phyloP scores from a whole-genome alignment of 2,329 filamentous ascomycete genomes.

The Pseudogymnoascus pannorum region DNA sequence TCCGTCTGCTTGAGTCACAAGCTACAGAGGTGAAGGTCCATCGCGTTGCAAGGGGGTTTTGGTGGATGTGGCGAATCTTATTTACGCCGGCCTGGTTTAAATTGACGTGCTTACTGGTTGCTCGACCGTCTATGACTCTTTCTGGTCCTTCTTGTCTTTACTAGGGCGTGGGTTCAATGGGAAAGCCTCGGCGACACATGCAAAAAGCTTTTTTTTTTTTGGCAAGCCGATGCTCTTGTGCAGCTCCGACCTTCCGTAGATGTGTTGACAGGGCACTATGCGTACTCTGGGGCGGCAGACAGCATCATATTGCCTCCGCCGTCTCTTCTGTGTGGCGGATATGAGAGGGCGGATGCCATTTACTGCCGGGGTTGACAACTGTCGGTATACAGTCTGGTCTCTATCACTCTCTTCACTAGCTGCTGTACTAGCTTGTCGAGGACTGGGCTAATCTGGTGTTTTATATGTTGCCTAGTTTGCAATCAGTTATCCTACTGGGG shows the following conservation, averaged over 20 bases:
- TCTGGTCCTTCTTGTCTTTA: neutral
- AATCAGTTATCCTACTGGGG: neutral
- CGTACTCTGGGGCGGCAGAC: neutral
- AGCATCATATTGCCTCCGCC: neutral
- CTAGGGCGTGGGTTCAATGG: neutral
- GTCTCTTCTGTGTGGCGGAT: neutral
- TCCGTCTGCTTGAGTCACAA: neutral
- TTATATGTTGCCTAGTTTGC: neutral
- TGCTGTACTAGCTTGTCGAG: neutral
- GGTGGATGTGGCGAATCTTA: neutral
- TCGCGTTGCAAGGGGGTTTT: neutral
- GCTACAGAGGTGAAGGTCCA: neutral
- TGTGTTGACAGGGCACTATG: neutral
- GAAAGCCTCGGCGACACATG: neutral
- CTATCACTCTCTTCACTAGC: neutral
- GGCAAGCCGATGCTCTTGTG: neutral
- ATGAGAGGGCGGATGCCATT: neutral
- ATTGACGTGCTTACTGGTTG: neutral
- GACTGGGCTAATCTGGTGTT: neutral
- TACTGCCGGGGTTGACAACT: neutral
- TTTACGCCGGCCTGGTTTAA: neutral
- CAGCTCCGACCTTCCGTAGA: neutral
- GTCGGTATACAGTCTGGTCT: neutral
- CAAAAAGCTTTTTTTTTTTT: neutral
- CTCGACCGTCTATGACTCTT: neutral